Percentiles rank a stretch among this genome's conserved stretches.
These are phyloP conservation scores for Lodderomyces orthopsilosis DNA, from an alignment of 1,139 yeast genomes.

Conservation along the genomic window DNA sequence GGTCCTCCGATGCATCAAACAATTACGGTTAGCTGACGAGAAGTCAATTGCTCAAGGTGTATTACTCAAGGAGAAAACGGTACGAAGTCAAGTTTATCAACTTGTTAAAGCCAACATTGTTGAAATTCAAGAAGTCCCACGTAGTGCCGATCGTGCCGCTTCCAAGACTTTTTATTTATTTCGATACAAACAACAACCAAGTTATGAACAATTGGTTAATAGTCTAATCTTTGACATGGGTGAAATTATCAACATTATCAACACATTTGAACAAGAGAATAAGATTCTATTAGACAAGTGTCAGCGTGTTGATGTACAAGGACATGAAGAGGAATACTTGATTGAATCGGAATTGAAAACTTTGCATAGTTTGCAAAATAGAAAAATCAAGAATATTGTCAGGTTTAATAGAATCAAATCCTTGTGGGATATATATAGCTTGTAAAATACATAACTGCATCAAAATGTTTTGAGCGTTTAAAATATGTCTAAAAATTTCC, in stretches of 20 bases:
- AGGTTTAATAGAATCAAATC: constrained; percentile 49
- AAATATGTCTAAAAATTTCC: too few species aligned
- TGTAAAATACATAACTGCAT: constrained; percentile 1
- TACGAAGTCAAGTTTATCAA: constrained; percentile 60
- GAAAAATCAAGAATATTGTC: constrained; percentile 54
- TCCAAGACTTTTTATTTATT: constrained; percentile 82
- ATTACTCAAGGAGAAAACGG: constrained; percentile 71
- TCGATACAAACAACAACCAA: constrained; percentile 62
- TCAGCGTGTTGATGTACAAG: constrained; percentile 86
- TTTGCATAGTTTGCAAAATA: constrained; percentile 55
- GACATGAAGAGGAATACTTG: constrained; percentile 71
- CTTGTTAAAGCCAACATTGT: constrained; percentile 57
- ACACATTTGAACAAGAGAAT: constrained; percentile 58
- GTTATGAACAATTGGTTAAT: constrained; percentile 48
- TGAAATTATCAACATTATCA: constrained; percentile 54
- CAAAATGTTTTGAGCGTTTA: too few species aligned
- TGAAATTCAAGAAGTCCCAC: constrained; percentile 88
- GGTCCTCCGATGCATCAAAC: constrained; percentile 64
- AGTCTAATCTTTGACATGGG: constrained; percentile 51
- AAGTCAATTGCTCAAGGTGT: constrained; percentile 76
- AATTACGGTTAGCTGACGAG: constrained; percentile 75
- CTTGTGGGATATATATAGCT: constrained; percentile 13
- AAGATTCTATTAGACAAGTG: constrained; percentile 72
- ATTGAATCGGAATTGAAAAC: constrained; percentile 74
- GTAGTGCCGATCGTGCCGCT: constrained; percentile 90